Evolutionary conservation across 2,329 filamentous ascomycete species (phyloP).

Genomic region (Knoxdaviesia proteae): DNA sequence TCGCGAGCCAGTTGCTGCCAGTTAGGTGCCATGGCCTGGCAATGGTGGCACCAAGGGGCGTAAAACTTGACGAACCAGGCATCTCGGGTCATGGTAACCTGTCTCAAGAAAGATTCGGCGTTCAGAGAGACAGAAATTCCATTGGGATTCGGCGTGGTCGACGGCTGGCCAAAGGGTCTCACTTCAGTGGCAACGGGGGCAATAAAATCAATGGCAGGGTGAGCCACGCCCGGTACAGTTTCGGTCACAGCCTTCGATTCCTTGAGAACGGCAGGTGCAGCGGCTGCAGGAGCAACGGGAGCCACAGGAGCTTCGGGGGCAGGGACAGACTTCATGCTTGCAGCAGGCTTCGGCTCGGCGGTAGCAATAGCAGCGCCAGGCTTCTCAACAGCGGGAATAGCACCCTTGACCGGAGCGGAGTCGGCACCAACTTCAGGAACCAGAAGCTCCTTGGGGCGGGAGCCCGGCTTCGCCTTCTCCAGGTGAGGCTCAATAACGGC

Average conservation of each 20-base stretch:
- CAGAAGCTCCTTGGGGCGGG: conserved; percentile 44
- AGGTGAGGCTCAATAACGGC: conserved; percentile 54
- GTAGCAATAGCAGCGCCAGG: conserved; percentile 6
- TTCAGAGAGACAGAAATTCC: conserved; percentile 59
- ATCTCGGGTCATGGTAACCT: conserved; percentile 71
- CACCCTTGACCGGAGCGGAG: conserved; percentile 1
- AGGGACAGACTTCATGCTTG: conserved; percentile 6
- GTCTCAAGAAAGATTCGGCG: conserved; percentile 65
- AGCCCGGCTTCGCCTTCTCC: conserved; percentile 62
- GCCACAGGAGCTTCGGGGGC: conserved; percentile 2
- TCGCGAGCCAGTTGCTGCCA: conserved; percentile 82
- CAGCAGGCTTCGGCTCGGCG: conserved; percentile 15
- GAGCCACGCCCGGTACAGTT: too few species aligned
- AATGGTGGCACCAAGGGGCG: conserved; percentile 92
- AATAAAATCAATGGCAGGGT: too few species aligned
- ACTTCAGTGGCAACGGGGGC: conserved; percentile 3
- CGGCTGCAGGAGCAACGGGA: conserved; percentile 1
- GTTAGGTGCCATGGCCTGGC: conserved; percentile 74
- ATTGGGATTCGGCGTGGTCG: conserved; percentile 43
- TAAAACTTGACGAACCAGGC: conserved; percentile 99
- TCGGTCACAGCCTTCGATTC: conserved; percentile 5
- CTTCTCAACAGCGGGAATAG: neutral
- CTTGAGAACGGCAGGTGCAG: conserved; percentile 4
- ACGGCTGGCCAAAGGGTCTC: conserved; percentile 3
- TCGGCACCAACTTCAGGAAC: conserved; percentile 50